These are phyloP conservation scores for Solanum aculeatissimum DNA, from an alignment of 305 asterid species.

Conservation along the genomic window DNA sequence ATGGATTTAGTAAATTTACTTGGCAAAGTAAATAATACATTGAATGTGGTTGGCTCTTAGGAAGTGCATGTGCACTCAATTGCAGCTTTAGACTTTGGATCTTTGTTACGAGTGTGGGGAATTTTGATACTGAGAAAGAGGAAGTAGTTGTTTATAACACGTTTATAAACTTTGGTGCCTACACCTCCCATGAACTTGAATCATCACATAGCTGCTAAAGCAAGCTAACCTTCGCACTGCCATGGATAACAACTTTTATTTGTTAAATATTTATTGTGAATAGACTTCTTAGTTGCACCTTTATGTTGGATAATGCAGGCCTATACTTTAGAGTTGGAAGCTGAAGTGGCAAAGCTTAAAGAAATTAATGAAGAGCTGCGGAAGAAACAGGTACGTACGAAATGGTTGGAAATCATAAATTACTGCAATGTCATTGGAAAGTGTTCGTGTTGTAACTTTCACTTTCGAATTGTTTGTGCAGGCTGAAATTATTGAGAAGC, in stretches of 20 bases:
- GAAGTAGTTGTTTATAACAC: not conserved
- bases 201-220: too few relatives aligned
- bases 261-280: not conserved
- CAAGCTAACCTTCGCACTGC: too few relatives aligned
- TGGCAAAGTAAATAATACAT: not conserved
- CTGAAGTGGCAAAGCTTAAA: slow-evolving; percentile 76
- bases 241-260: not conserved
- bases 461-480: slow-evolving; percentile 17
- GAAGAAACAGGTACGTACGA: slow-evolving; percentile 52
- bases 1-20: not conserved
- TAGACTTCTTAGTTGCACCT: not conserved
- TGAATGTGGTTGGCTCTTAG: not conserved
- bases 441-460: not conserved
- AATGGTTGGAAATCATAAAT: not conserved
- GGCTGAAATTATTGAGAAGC: slow-evolving; percentile 61
- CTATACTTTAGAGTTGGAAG: slow-evolving; percentile 84
- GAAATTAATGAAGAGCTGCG: slow-evolving; percentile 61
- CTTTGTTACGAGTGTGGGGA: not conserved
- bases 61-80: not conserved
- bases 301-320: slow-evolving; percentile 36
- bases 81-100: not conserved
- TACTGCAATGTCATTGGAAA: not conserved
- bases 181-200: too few relatives aligned
- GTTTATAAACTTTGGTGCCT: not conserved
- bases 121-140: not conserved